Evolutionary conservation across 208 protist genomes (phyloP).

Genomic region (Trypanosoma caninum): DNA sequence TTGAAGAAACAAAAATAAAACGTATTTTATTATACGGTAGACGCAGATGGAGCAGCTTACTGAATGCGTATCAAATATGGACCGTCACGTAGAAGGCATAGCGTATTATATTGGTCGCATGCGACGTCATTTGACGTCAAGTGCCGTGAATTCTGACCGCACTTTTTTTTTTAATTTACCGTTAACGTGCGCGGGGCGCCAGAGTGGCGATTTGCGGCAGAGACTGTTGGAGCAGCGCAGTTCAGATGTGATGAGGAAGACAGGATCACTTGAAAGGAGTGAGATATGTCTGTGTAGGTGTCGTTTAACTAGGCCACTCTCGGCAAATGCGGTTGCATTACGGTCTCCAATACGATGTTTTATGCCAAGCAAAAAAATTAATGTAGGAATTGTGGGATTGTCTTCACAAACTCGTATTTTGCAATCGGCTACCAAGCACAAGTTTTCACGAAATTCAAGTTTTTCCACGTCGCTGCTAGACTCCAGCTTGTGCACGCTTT

Average conservation of each 20-base stretch:
- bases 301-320: too few species aligned
- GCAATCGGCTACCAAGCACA: background rate
- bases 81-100: constrained; percentile 28
- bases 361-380: background rate
- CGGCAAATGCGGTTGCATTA: too few species aligned
- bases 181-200: background rate
- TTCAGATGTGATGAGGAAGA: too few species aligned
- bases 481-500: constrained; percentile 9
- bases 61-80: constrained; percentile 12
- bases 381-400: background rate
- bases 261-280: too few species aligned
- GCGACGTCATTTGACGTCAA: background rate
- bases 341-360: background rate
- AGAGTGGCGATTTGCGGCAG: background rate
- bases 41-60: constrained; percentile 4
- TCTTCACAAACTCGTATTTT: background rate
- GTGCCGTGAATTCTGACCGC: background rate
- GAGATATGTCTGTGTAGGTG: too few species aligned
- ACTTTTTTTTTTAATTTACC: background rate
- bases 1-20: too few species aligned
- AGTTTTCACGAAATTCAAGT: background rate
- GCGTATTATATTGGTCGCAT: constrained; percentile 27
- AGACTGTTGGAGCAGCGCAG: too few species aligned
- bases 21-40: too few species aligned
- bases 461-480: background rate